phyloP scores from a whole-genome alignment of 257 asterid species.

The Ehretia macrophylla region DNA sequence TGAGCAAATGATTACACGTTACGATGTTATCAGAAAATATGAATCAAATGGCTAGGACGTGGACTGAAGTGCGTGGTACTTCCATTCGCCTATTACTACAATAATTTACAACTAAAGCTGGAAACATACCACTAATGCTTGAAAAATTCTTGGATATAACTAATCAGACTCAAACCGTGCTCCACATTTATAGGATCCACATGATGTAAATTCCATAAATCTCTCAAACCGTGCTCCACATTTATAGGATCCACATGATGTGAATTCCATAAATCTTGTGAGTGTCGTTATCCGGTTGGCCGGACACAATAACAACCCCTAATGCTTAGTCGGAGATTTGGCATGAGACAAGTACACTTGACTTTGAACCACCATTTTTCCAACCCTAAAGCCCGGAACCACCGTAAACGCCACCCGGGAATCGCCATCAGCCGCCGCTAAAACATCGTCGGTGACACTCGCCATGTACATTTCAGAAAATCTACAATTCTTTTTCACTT shows the following conservation, averaged over 20 bases:
- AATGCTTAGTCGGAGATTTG: conserved; percentile 26
- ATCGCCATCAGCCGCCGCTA: conserved; percentile 42
- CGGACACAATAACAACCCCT: not conserved
- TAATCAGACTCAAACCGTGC: not conserved
- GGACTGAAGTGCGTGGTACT: too few relatives aligned
- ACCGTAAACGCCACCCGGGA: conserved; percentile 76
- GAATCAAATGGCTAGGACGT: too few relatives aligned
- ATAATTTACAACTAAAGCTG: too few relatives aligned
- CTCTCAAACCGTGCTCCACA: not conserved
- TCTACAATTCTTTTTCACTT: conserved; percentile 39
- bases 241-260: not conserved
- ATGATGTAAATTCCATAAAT: not conserved
- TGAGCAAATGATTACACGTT: too few relatives aligned
- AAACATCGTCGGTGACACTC: conserved; percentile 56
- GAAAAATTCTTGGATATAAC: too few relatives aligned
- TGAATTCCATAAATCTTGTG: too few relatives aligned
- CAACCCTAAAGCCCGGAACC: conserved; percentile 85
- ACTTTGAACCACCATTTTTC: conserved; percentile 76
- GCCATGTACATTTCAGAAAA: conserved; percentile 88
- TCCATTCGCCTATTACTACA: too few relatives aligned
- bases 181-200: not conserved
- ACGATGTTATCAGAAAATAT: too few relatives aligned
- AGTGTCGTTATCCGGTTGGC: too few relatives aligned
- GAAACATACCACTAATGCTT: too few relatives aligned
- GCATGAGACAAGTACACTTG: conserved; percentile 64